Evolutionary conservation across 192 early-diverging fungal species (phyloP).

Genomic region (Podila verticillata): DNA sequence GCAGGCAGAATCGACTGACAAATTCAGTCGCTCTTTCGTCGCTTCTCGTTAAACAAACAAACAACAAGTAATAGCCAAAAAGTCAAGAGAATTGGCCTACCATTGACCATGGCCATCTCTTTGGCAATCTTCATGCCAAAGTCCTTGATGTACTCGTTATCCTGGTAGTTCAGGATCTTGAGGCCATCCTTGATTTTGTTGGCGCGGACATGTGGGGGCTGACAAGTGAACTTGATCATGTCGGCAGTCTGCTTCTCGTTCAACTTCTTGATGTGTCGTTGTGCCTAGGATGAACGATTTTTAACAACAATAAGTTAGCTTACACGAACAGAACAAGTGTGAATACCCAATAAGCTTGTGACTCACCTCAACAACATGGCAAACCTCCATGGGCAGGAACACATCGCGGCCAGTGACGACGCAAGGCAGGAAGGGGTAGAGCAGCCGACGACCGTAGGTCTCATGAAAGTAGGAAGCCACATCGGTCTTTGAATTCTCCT

Average conservation of each 20-base stretch:
- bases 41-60: constrained; percentile 9
- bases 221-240: constrained; percentile 95
- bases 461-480: constrained; percentile 84
- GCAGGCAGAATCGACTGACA: too few relatives aligned
- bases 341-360: not conserved
- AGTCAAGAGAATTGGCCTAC: not conserved
- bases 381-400: constrained; percentile 93
- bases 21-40: too few relatives aligned
- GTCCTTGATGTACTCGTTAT: constrained; percentile 76
- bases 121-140: constrained; percentile 78
- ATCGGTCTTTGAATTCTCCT: constrained; percentile 61
- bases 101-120: constrained; percentile 73
- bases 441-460: constrained; percentile 76
- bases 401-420: constrained; percentile 76
- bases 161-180: constrained; percentile 69
- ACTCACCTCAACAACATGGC: constrained; percentile 68
- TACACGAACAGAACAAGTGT: not conserved
- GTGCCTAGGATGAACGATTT: constrained; percentile 62
- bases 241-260: constrained; percentile 90
- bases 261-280: constrained; percentile 84
- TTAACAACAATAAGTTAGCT: not conserved
- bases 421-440: constrained; percentile 85
- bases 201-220: constrained; percentile 83
- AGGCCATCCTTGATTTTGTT: constrained; percentile 85
- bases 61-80: constrained; percentile 13